Conservation (phyloP, 495 filamentous ascomycete genomes). For the Trichoderma parareesei region DNA sequence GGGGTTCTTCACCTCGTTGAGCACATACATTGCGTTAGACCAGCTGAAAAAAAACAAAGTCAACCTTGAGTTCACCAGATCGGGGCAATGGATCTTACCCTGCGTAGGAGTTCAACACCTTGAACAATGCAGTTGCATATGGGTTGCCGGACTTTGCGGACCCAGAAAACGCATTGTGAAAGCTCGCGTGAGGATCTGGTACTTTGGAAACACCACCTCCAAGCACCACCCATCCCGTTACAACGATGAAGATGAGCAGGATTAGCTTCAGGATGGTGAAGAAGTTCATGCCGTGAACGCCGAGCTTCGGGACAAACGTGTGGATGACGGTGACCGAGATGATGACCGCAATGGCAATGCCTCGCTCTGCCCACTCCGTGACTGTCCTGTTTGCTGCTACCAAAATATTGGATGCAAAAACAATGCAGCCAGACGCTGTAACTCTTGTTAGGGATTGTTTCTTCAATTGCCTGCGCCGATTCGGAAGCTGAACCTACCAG, state of each 20-base stretch:
- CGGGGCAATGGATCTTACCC: slow-evolving; percentile 34
- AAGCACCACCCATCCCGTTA: slow-evolving; percentile 53
- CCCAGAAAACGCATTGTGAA: slow-evolving; percentile 48
- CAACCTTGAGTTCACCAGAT: neutral
- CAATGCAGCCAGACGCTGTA: slow-evolving; percentile 27
- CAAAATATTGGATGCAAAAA: slow-evolving; percentile 32
- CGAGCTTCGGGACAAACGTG: slow-evolving; percentile 41
- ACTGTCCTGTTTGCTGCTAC: slow-evolving; percentile 22
- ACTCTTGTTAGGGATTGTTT: neutral
- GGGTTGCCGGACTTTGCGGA: slow-evolving; percentile 44
- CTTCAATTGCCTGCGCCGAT: no score
- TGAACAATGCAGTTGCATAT: slow-evolving; percentile 51
- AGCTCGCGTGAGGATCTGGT: slow-evolving; percentile 48
- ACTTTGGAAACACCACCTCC: slow-evolving; percentile 48
- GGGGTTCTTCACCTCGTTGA: slow-evolving; percentile 54
- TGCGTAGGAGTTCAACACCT: slow-evolving; percentile 55
- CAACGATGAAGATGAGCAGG: slow-evolving; percentile 49
- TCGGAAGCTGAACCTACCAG: slow-evolving; percentile 32
- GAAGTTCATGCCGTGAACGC: slow-evolving; percentile 30
- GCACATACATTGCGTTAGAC: slow-evolving; percentile 54
- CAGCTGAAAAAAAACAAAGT: neutral
- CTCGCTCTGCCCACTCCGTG: slow-evolving; percentile 44
- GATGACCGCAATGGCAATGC: slow-evolving; percentile 29
- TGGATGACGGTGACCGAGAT: slow-evolving; percentile 45
- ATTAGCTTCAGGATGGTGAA: slow-evolving; percentile 50